Base-by-base conservation (phyloP, 257 asterid genomes). In the Jasminum sambac region DNA sequence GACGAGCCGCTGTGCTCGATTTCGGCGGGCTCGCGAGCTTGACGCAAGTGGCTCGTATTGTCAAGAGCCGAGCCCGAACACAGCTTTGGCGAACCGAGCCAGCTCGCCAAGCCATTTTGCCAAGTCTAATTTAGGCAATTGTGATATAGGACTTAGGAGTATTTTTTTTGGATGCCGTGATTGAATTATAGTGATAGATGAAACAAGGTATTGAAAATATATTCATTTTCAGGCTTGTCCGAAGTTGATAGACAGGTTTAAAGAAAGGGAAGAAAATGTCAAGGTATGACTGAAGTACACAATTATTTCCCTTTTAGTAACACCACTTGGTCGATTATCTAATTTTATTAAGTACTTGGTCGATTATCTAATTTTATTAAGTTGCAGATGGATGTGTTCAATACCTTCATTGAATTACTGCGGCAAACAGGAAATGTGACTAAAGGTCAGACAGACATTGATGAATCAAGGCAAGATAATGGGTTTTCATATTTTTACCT, bases 211-310 rank as follows among this genome's bases (percentile, higher is more conserved):
- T 71, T 38, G 26, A 3, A 55, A 26, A 1, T 43, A 68, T 61
- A 37, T 64, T 71, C 64, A 55, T 74, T 74, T 77, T 64, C 90
- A 95, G 99, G 98, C 99, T 74, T 95, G 99, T 70, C 99, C 99
- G 30, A 95, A 89, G 89, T 78, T 95, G 86, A 95, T 95, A 69
- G 98, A 95, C 71, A 85, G 99, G 75, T 95, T 95, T 79, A 95
- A 86, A 84, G 99, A 95, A 85, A 87, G 99, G 83, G 99, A 95
- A 78, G 99, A 95, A 78, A 95, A 95, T 64, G 99, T 91, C 70
- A 95, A 95, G 99, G 99, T 91, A 84, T 48, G 82, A 13, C 42
- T 71, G 60, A 70, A 30, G 26, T 11, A 61, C 39, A 5, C 21
- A 61, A 37, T 50, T 55, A 42, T 50, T 48, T 37, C 58, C 37